Evolutionary conservation across 495 filamentous ascomycete species (phyloP).

Genomic region (Neurospora cerealis): DNA sequence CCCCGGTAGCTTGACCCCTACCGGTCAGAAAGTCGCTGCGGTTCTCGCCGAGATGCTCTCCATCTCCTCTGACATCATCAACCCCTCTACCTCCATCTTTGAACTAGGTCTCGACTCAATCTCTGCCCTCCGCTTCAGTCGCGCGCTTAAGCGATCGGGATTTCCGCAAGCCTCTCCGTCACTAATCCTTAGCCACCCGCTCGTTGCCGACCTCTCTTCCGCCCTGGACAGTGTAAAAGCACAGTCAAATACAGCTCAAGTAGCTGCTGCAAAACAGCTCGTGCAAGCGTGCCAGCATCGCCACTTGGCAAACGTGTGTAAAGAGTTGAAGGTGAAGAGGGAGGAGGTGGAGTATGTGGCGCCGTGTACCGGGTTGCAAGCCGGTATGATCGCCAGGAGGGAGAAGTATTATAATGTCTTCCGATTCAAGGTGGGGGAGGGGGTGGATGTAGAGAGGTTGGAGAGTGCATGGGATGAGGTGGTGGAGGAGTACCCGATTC

Average conservation of each 20-base stretch:
- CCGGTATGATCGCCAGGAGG: constrained; percentile 69
- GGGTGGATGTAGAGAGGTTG: constrained; percentile 33
- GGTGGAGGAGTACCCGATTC: constrained; percentile 40
- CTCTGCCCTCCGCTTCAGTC: constrained; percentile 55
- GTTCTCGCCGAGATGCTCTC: constrained; percentile 41
- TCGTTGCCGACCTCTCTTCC: constrained; percentile 13
- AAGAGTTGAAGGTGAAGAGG: constrained; percentile 30
- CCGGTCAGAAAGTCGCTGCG: constrained; percentile 38
- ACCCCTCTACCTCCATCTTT: constrained; percentile 55
- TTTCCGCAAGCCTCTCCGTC: constrained; percentile 50
- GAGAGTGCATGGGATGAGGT: constrained; percentile 40
- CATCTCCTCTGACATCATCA: constrained; percentile 34
- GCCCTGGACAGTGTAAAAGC: constrained; percentile 3
- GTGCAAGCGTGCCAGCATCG: constrained; percentile 23
- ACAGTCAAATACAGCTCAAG: background rate
- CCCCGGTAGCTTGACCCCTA: constrained; percentile 17
- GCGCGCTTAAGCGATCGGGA: constrained; percentile 40
- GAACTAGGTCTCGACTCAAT: constrained; percentile 80
- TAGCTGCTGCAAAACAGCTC: constrained; percentile 10
- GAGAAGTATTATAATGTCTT: constrained; percentile 66
- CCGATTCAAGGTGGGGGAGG: constrained; percentile 37
- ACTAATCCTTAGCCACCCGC: constrained; percentile 53
- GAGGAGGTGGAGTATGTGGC: constrained; percentile 56
- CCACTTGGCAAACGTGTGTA: constrained; percentile 23
- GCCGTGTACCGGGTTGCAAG: constrained; percentile 70